These are phyloP conservation scores for bread wheat (Triticum aestivum) DNA, from an alignment of 176 grass and related monocot species.

Conservation along the genomic window DNA sequence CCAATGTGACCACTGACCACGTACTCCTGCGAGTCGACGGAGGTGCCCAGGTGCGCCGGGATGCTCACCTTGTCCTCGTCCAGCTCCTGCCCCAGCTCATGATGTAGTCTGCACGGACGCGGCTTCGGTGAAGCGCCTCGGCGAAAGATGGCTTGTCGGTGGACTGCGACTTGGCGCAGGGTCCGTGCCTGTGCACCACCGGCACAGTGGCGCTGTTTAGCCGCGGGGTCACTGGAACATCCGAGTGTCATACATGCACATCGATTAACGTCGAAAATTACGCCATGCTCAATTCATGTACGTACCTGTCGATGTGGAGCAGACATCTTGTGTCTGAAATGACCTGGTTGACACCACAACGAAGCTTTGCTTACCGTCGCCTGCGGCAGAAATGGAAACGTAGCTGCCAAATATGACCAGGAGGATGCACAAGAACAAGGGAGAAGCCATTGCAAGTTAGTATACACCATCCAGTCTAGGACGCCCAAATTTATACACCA, in stretches of 20 bases:
- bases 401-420: not conserved
- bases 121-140: not conserved
- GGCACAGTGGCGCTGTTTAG: not conserved
- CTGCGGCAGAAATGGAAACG: not conserved
- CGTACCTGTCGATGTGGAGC: not conserved
- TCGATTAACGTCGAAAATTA: not conserved
- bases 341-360: not conserved
- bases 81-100: not conserved
- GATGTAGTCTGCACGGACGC: not conserved
- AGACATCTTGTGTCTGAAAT: not conserved
- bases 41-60: not conserved
- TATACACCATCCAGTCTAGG: not conserved
- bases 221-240: too few relatives aligned
- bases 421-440: not conserved
- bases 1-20: not conserved
- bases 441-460: not conserved
- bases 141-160: not conserved
- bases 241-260: not conserved
- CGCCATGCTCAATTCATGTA: not conserved
- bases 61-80: not conserved
- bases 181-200: constrained; percentile 23
- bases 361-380: not conserved
- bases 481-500: not conserved
- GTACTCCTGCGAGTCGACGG: constrained; percentile 17
- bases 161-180: not conserved